Evolutionary conservation across 2,329 filamentous ascomycete genomes (phyloP).

Genomic region (Aspergillus awamori): DNA sequence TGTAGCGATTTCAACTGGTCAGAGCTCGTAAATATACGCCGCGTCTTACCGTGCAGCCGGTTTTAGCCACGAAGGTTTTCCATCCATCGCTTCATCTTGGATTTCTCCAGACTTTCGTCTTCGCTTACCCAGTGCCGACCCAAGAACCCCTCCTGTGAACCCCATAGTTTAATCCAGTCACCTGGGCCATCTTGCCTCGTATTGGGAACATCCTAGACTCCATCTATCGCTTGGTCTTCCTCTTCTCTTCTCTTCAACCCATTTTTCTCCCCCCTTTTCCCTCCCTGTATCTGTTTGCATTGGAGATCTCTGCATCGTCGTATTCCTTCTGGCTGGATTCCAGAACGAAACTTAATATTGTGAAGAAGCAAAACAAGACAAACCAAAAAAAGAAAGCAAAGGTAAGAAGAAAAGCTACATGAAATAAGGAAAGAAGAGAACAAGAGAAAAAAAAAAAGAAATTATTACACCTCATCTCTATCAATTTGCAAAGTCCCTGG

Average conservation of each 20-base stretch:
- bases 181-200: neutral
- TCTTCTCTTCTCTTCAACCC: neutral
- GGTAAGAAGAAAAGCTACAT: neutral
- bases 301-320: neutral
- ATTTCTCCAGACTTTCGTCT: constrained; percentile 6
- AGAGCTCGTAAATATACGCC: neutral
- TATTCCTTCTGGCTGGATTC: neutral
- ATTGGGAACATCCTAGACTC: neutral
- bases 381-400: neutral
- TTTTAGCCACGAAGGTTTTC: neutral
- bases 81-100: constrained; percentile 3
- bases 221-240: neutral
- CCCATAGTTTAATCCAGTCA: constrained; percentile 2
- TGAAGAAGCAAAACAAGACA: neutral
- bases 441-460: neutral
- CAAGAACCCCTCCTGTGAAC: neutral
- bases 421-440: neutral
- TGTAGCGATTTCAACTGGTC: too few relatives aligned
- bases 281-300: neutral
- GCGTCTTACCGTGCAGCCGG: neutral
- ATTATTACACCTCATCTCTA: neutral
- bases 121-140: constrained; percentile 4
- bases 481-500: too few relatives aligned
- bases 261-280: neutral
- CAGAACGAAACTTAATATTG: neutral